A percentile compares a stretch with the other conserved stretches of the same genome.
Conservation (phyloP, 2,329 filamentous ascomycete species). For the Thyridium curvatum region DNA sequence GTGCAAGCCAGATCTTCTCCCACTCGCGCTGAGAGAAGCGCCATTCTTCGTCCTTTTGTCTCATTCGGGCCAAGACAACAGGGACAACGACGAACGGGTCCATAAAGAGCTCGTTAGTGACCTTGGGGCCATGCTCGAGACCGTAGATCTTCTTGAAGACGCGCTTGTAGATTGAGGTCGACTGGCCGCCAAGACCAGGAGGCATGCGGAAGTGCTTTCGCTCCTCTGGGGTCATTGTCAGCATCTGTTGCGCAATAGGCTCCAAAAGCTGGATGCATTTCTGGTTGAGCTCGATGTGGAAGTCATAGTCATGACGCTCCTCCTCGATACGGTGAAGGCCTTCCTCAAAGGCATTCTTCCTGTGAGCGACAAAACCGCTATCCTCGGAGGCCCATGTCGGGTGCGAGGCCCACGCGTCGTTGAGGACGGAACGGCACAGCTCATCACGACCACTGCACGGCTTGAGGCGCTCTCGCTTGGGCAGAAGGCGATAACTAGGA, state of each 20-base stretch:
- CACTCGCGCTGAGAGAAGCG: slow-evolving; percentile 94
- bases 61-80: slow-evolving; percentile 79
- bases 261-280: slow-evolving; percentile 95
- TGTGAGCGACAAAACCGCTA: slow-evolving; percentile 92
- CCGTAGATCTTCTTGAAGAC: slow-evolving; percentile 98
- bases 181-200: slow-evolving; percentile 80
- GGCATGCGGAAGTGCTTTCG: slow-evolving; percentile 72
- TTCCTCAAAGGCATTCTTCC: slow-evolving; percentile 94
- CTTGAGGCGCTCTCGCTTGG: slow-evolving; percentile 84
- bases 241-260: slow-evolving; percentile 85
- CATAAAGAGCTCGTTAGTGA: slow-evolving; percentile 80
- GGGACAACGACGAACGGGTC: slow-evolving; percentile 84
- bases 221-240: slow-evolving; percentile 70
- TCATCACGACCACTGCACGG: slow-evolving; percentile 91
- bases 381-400: slow-evolving; percentile 99
- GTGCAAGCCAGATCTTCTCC: slow-evolving; percentile 97
- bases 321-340: slow-evolving; percentile 94
- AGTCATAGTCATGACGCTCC: slow-evolving; percentile 97
- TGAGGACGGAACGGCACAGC: slow-evolving; percentile 86
- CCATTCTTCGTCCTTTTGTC: slow-evolving; percentile 97
- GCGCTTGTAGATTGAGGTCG: slow-evolving; percentile 92
- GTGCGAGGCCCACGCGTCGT: slow-evolving; percentile 97
- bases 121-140: slow-evolving; percentile 71
- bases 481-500: slow-evolving; percentile 88
- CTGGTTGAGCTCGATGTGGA: slow-evolving; percentile 91